Percentiles rank a stretch among this genome's conserved stretches.
These are phyloP conservation scores for Sugiyamaella paludigena DNA, from an alignment of 1,139 yeast species.

Conservation along the genomic window DNA sequence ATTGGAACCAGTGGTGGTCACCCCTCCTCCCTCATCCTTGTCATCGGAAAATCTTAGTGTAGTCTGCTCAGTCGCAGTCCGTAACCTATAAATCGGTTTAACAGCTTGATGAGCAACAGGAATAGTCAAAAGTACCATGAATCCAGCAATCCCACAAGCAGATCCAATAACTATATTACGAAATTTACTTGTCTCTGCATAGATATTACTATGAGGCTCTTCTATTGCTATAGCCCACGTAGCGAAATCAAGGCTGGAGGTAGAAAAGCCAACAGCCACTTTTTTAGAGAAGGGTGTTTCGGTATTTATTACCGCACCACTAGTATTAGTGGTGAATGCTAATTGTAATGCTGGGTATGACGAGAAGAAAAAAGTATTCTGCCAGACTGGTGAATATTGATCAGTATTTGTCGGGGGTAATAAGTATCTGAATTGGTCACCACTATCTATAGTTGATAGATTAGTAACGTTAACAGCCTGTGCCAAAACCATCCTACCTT, in stretches of 20 bases:
- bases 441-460: slow-evolving; percentile 16
- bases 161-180: slow-evolving; percentile 73
- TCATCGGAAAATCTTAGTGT: slow-evolving; percentile 31
- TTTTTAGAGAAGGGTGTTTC: slow-evolving; percentile 37
- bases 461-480: slow-evolving; percentile 23
- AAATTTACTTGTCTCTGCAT: slow-evolving; percentile 60
- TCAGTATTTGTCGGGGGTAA: slow-evolving; percentile 32
- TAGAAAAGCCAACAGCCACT: slow-evolving; percentile 72
- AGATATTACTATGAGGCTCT: slow-evolving; percentile 58
- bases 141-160: slow-evolving; percentile 73
- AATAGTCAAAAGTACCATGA: slow-evolving; percentile 70
- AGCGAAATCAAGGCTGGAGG: slow-evolving; percentile 48
- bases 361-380: slow-evolving; percentile 18
- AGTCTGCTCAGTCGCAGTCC: slow-evolving; percentile 75
- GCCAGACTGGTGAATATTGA: neutral
- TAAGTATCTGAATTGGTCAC: slow-evolving; percentile 27
- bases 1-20: no score
- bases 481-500: slow-evolving; percentile 44
- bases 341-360: slow-evolving; percentile 40
- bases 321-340: slow-evolving; percentile 40
- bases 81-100: slow-evolving; percentile 74
- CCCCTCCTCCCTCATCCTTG: slow-evolving; percentile 3
- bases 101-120: slow-evolving; percentile 85
- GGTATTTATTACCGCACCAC: slow-evolving; percentile 54
- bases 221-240: slow-evolving; percentile 81